Evolutionary conservation across 148 eudicot species (phyloP).

Genomic region (Rhododendron mucronatum): DNA sequence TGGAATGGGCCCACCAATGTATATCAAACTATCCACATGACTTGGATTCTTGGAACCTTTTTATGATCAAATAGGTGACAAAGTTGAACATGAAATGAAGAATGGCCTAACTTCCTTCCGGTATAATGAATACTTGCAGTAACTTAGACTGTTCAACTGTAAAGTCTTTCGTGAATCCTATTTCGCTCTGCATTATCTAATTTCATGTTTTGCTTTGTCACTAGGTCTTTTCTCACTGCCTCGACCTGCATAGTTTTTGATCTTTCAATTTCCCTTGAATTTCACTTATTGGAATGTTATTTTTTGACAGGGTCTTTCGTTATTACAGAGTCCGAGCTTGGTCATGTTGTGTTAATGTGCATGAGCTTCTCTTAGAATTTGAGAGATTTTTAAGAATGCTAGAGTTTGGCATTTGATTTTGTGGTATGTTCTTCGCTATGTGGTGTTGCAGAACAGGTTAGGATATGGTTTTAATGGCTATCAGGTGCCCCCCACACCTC

Average conservation of each 20-base stretch:
- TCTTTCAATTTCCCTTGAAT: neutral
- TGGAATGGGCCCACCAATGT: neutral
- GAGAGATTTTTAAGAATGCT: neutral
- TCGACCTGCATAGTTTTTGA: neutral
- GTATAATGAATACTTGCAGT: neutral
- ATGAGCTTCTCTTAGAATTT: slow-evolving; percentile 7
- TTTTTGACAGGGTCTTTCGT: neutral
- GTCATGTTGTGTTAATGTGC: neutral
- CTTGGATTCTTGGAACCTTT: neutral
- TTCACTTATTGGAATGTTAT: neutral
- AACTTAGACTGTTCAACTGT: neutral
- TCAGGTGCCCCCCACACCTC: slow-evolving; percentile 72
- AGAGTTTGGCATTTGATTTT: slow-evolving; percentile 17
- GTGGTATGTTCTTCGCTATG: slow-evolving; percentile 62
- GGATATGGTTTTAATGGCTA: slow-evolving; percentile 74
- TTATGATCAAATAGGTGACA: neutral
- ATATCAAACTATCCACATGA: neutral
- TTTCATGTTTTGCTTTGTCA: neutral
- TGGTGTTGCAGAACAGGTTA: slow-evolving; percentile 78
- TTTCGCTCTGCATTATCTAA: neutral
- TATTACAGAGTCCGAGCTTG: neutral
- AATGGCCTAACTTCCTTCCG: neutral
- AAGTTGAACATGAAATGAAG: neutral
- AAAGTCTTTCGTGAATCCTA: neutral
- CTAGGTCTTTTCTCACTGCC: neutral